Base-by-base conservation (phyloP, 2,329 filamentous ascomycete genomes). In the Geosmithia morbida region DNA sequence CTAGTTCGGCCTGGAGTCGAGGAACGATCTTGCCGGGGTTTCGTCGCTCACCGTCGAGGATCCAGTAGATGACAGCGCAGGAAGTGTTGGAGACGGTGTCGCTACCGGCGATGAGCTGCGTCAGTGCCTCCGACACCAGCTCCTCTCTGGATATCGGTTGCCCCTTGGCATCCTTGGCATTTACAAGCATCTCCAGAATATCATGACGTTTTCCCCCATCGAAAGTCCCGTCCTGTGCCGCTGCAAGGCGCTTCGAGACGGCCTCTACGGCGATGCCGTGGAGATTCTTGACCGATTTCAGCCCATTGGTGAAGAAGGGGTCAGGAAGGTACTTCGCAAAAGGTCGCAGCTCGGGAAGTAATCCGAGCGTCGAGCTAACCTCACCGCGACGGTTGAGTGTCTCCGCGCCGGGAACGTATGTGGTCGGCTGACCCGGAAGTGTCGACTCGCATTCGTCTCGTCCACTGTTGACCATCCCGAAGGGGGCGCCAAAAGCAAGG, bases 51-150 rank as follows among this genome's bases (percentile, higher is more conserved):
- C 50, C 50, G 13, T 49, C 45, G 3, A 52, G 44, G 39, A 52
- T 51, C 46, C 48, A 49, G 20, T 51, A 52, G 26, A 52, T 45
- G 17, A 51, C 45, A 7, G 51, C 51, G 11, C 49, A 52, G 1
- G 51, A 44, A 1, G 51, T 49, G 44, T 52, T 52, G 3, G 51
- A 51, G 1, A 49, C 48, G 11, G 49, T 52, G 41, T 52, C 51
- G 17, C 51, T 52, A 2, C 51, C 51, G 1, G 51, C 49, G 7
- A 52, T 52, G 42, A 52, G 51, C 16, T 52, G 51, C 7, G 51
- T 52, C 1, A 52, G 44, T 1, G 51, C 51, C 22, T 52, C 51
- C 3, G 51, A 48, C 11, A 47, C 30, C 13, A 52, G 22, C 30
- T 52, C 51, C n/a, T 52, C 49, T 3, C 45, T 39, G 2, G 46